phyloP scores from a whole-genome alignment of 345 rosid genomes.

The Murraya koenigii region DNA sequence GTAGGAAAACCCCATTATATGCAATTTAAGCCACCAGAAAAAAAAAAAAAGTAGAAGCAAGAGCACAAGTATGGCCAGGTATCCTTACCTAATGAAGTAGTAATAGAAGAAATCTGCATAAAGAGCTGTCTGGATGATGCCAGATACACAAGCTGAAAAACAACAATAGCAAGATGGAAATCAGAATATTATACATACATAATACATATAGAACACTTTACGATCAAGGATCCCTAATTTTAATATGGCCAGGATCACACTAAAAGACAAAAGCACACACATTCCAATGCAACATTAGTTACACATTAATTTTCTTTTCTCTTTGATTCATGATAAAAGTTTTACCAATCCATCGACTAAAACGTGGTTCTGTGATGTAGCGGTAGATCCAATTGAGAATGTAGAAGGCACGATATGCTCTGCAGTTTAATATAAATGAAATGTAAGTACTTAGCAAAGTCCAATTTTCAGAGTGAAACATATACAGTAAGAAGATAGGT shows the following conservation, averaged over 20 bases:
- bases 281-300: not conserved
- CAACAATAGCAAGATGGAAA: not conserved
- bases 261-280: no score
- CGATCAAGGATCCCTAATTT: no score
- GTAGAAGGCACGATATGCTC: slow-evolving; percentile 87
- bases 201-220: no score
- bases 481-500: not conserved
- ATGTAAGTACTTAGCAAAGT: not conserved
- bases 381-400: slow-evolving; percentile 89
- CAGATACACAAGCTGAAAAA: slow-evolving; percentile 76
- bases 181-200: slow-evolving; percentile 7
- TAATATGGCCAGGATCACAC: no score
- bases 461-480: not conserved
- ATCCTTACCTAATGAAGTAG: slow-evolving; percentile 70
- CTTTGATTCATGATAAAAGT: not conserved
- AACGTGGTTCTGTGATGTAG: slow-evolving; percentile 59
- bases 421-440: slow-evolving; percentile 28
- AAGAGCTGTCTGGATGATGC: slow-evolving; percentile 80
- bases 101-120: slow-evolving; percentile 95
- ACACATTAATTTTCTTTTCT: not conserved
- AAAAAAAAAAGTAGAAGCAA: not conserved
- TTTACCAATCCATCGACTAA: slow-evolving; percentile 79
- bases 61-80: not conserved
- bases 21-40: not conserved
- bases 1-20: not conserved